Base-by-base conservation (phyloP, 306 rosid species). In the Acacia acuminata region DNA sequence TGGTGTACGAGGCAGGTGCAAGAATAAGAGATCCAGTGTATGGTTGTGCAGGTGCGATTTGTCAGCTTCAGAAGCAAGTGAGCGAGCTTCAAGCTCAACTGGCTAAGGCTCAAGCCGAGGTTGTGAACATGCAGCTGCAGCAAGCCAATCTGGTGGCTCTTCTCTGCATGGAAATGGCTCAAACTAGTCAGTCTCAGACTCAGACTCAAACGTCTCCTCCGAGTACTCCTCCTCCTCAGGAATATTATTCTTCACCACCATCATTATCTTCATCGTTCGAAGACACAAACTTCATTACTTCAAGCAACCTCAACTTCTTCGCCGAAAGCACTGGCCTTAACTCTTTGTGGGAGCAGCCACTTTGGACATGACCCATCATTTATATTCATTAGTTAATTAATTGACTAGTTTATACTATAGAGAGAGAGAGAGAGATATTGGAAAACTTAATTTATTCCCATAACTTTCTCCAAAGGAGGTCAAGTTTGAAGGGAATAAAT, bases 1-100 rank as follows among this genome's bases (percentile, higher is more conserved):
- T 94, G 97, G 97, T 94, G 43, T 94, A 94, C 16, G 97, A 94
- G 78, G 98, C 97, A 0, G 79, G 97, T 66, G 97, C 98, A 40
- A 93, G 98, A 76, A 84, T 94, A 76, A 88, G 98, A 81, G 97
- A 94, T 77, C 98, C 98, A 0, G 94, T 94, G 20, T 94, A 94
- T 44, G 98, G 98, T 1, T 90, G 97, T 79, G 98, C 98, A 0
- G 97, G 98, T 20, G 92, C 94, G 72, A 91, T 94, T 79, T 94
- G 97, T 66, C 97, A 91, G 70, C 95, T 94, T 10, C 98, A 93
- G 70, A 91, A 88, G 63, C 98, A 94, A 55, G 94, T 94, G 5
- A 89, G 76, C 73, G 98, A 94, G 47, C 97, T 94, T 32, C 95
- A 93, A 84, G 98, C 91, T 19, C 97, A 94, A 53, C 76, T 94